phyloP scores from a whole-genome alignment of 1,139 yeast species.

The Neolecta irregularis region DNA sequence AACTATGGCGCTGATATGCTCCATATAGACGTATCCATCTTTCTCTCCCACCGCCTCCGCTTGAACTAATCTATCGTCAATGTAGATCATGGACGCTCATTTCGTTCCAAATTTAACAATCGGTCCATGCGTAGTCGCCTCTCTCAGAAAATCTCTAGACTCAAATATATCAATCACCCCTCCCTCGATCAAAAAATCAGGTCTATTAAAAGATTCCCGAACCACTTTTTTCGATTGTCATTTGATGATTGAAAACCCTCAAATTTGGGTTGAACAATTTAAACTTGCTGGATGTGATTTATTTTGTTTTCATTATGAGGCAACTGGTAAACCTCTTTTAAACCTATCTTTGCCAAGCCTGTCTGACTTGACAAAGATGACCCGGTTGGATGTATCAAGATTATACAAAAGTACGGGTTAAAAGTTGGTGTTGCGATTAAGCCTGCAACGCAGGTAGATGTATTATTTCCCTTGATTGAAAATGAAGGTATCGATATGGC shows the following conservation, averaged over 20 bases:
- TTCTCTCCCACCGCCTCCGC: no score
- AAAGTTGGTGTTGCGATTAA: slow-evolving; percentile 89
- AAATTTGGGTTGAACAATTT: slow-evolving; percentile 73
- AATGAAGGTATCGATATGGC: slow-evolving; percentile 87
- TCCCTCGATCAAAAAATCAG: no score
- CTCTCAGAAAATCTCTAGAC: slow-evolving; percentile 60
- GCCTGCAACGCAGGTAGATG: slow-evolving; percentile 86
- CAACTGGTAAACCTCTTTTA: slow-evolving; percentile 31
- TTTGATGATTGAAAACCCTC: slow-evolving; percentile 64
- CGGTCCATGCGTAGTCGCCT: slow-evolving; percentile 78
- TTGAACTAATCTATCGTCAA: no score
- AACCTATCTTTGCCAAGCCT: neutral
- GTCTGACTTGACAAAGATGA: slow-evolving; percentile 27
- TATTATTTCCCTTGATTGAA: slow-evolving; percentile 57
- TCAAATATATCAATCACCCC: no score
- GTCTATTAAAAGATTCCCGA: no score
- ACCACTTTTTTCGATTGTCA: slow-evolving; percentile 87
- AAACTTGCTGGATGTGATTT: slow-evolving; percentile 94
- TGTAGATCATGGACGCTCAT: slow-evolving; percentile 97
- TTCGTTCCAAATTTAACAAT: slow-evolving; percentile 92
- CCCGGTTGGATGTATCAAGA: slow-evolving; percentile 56
- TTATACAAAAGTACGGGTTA: slow-evolving; percentile 69
- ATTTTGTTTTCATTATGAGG: slow-evolving; percentile 91
- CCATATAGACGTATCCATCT: no score
- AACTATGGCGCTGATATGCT: no score